phyloP scores from a whole-genome alignment of 495 filamentous ascomycete species.

The Venustampulla echinocandica region DNA sequence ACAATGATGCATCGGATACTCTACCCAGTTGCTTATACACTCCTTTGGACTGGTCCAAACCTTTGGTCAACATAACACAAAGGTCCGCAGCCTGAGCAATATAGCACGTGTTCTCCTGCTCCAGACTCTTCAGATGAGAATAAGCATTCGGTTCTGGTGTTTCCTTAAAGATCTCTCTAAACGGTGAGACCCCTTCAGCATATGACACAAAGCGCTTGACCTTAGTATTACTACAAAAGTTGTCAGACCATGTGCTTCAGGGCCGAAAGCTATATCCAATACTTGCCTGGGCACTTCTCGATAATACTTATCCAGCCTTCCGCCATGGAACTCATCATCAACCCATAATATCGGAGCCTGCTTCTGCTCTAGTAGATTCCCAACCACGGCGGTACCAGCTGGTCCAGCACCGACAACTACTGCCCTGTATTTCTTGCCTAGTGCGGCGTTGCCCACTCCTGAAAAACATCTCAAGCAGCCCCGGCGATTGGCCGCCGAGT shows the following conservation, averaged over 20 bases:
- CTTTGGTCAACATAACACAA: conserved; percentile 40
- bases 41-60: conserved; percentile 31
- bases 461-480: too few relatives aligned
- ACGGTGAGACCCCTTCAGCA: conserved; percentile 39
- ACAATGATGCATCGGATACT: conserved; percentile 11
- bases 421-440: too few relatives aligned
- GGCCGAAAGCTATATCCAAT: neutral
- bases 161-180: conserved; percentile 37
- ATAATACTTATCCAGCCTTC: conserved; percentile 44
- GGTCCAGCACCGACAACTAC: conserved; percentile 51
- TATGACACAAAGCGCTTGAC: conserved; percentile 45
- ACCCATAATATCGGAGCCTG: conserved; percentile 43
- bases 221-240: conserved; percentile 35
- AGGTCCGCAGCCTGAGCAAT: conserved; percentile 47
- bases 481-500: too few relatives aligned
- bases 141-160: conserved; percentile 42
- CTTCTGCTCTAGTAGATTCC: conserved; percentile 47
- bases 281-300: conserved; percentile 47
- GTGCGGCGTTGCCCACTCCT: too few relatives aligned
- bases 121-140: conserved; percentile 37
- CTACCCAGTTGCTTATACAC: conserved; percentile 7
- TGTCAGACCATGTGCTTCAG: conserved; percentile 13
- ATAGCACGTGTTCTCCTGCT: conserved; percentile 45
- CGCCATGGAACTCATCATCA: conserved; percentile 43
- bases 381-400: conserved; percentile 47